Evolutionary conservation across 495 filamentous ascomycete species (phyloP).

Genomic region (Penicillium dipodomyicola): DNA sequence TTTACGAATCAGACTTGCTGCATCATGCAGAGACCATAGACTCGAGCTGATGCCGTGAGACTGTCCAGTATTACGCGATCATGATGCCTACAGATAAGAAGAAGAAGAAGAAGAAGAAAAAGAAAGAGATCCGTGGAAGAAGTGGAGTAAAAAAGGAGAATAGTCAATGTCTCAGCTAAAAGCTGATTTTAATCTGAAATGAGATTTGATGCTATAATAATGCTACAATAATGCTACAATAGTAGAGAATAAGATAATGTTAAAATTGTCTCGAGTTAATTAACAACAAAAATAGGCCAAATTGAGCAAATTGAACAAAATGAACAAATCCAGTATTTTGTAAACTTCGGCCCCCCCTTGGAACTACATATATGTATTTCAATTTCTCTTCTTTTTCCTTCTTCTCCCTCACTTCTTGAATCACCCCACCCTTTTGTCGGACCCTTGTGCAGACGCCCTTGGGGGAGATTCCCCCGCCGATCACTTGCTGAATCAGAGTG

Average conservation of each 20-base stretch:
- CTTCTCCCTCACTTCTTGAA: slow-evolving; percentile 9
- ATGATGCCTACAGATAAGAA: slow-evolving; percentile 21
- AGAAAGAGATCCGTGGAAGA: slow-evolving; percentile 1
- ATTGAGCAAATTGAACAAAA: too few relatives aligned
- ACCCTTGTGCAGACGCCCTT: slow-evolving; percentile 22
- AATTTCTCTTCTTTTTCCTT: background rate
- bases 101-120: too few relatives aligned
- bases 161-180: slow-evolving; percentile 1
- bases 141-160: background rate
- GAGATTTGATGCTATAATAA: background rate
- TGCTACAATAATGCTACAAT: background rate
- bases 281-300: background rate
- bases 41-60: slow-evolving; percentile 5
- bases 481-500: slow-evolving; percentile 24
- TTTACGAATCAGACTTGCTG: slow-evolving; percentile 4
- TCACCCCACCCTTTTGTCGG: background rate
- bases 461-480: slow-evolving; percentile 18
- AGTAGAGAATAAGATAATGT: background rate
- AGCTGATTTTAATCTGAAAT: background rate
- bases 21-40: slow-evolving; percentile 6
- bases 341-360: background rate
- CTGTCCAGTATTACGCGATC: slow-evolving; percentile 20
- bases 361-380: background rate
- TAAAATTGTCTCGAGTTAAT: slow-evolving; percentile 3
- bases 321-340: too few relatives aligned